phyloP scores from a whole-genome alignment of 768 basidiomycete genomes.

The Phylloporus sp. region DNA sequence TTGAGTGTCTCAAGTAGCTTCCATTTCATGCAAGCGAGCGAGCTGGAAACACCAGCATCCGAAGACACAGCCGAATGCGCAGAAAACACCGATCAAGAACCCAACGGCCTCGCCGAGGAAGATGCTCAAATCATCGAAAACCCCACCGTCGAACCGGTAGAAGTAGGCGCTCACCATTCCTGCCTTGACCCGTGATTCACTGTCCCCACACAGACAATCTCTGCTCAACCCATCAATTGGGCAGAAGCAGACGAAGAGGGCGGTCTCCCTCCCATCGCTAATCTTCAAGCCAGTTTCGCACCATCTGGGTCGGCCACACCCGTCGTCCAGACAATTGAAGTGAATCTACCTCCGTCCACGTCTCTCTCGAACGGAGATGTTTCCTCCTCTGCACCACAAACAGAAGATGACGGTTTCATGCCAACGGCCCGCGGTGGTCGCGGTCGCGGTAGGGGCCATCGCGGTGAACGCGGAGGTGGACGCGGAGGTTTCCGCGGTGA shows the following conservation, averaged over 20 bases:
- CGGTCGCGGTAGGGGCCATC: slow-evolving; percentile 40
- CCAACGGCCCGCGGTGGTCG: slow-evolving; percentile 42
- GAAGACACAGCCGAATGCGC: slow-evolving; percentile 56
- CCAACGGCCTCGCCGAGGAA: slow-evolving; percentile 14
- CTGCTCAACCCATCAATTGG: slow-evolving; percentile 62
- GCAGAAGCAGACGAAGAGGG: slow-evolving; percentile 71
- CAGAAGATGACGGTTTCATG: slow-evolving; percentile 63
- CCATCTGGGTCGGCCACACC: slow-evolving; percentile 71
- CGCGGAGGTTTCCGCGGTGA: slow-evolving; percentile 42
- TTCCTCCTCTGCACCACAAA: slow-evolving; percentile 17
- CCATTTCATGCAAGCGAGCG: slow-evolving; percentile 80
- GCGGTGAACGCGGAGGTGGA: slow-evolving; percentile 38
- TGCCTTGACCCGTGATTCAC: not conserved
- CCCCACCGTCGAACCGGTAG: slow-evolving; percentile 15
- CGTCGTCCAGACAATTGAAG: slow-evolving; percentile 33
- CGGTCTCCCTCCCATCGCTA: slow-evolving; percentile 72
- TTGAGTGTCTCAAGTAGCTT: slow-evolving; percentile 50
- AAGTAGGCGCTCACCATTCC: slow-evolving; percentile 28
- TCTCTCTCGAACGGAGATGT: slow-evolving; percentile 20
- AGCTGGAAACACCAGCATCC: slow-evolving; percentile 53
- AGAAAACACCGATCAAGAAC: slow-evolving; percentile 40
- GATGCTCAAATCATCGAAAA: slow-evolving; percentile 9
- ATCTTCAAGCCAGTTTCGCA: slow-evolving; percentile 71
- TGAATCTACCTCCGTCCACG: slow-evolving; percentile 22
- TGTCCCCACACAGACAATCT: slow-evolving; percentile 8